Evolutionary conservation across 306 rosid genomes (phyloP), one percentile per base, ranked within the genome.

Genomic region (Vigna nakashimae): DNA sequence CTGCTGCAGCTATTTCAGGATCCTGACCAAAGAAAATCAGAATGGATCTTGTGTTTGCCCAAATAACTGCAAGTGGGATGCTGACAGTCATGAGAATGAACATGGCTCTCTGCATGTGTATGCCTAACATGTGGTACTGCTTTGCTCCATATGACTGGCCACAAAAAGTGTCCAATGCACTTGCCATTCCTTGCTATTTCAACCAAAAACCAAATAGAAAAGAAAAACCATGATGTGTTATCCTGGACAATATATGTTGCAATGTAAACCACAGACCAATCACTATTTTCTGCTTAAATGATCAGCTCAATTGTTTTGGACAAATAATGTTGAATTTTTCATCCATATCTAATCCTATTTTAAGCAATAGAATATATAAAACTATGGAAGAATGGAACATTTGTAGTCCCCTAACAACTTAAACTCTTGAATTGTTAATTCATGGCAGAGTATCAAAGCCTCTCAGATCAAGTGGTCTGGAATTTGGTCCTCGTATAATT

Each of bases 101-200:
- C 89, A 84, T 87, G 13, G 93, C 90, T 86, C 92, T 84, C 79
- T 92, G 96, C 90, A 83, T 77, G 71, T 88, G 96, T 49, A 89
- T 80, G 30, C 96, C 92, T 67, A 92, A 28, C 93, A 90, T 70
- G 3, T 45, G 84, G 70, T 92, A 82, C 51, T 89, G 96, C 79
- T 89, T 86, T 83, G 97, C 96, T 4, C 96, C 96, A 76, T 81
- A 92, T 17, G 91, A 84, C 42, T 92, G 96, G 0, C 97, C 96
- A 46, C 91, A 89, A 16, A 92, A 83, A 2, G 97, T 87, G 72
- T 89, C 96, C 77, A 92, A 73, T 15, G 96, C 93, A 81, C 92
- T 86, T 5, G 97, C 88, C 96, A 92, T 83, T 56, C 97, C 97
- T 62, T 78, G 6, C 97, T 87, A 49, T 40, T 71, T 46, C 7